Conservation (phyloP, 2,329 filamentous ascomycete species). For the Escovopsis weberi region DNA sequence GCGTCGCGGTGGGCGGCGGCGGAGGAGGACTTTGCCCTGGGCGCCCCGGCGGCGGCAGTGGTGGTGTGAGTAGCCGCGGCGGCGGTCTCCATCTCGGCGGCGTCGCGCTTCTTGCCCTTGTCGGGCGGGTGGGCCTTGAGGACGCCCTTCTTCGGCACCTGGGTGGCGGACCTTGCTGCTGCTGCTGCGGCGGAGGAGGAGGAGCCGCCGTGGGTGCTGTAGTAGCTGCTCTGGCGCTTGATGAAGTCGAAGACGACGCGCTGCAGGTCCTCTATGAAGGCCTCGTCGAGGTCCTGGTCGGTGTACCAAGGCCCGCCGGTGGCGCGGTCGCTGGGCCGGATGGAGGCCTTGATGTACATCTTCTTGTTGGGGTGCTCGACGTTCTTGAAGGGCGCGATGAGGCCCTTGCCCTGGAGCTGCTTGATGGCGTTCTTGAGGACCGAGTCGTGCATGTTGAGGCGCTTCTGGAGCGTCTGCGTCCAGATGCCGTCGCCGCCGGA, state of each 20-base stretch:
- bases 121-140: constrained; percentile 32
- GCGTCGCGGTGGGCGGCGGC: constrained; percentile 17
- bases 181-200: constrained; percentile 14
- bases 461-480: constrained; percentile 70
- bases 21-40: constrained; percentile 9
- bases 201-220: constrained; percentile 23
- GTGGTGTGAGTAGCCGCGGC: no score
- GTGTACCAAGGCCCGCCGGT: constrained; percentile 93
- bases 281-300: constrained; percentile 76
- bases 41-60: no score
- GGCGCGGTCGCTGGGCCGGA: constrained; percentile 76
- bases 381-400: constrained; percentile 82
- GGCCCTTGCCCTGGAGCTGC: constrained; percentile 63
- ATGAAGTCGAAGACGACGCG: constrained; percentile 61
- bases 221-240: constrained; percentile 56
- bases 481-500: constrained; percentile 77
- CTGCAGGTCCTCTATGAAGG: constrained; percentile 68
- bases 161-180: constrained; percentile 16
- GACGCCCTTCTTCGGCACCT: constrained; percentile 40
- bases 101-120: constrained; percentile 36
- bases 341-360: constrained; percentile 84
- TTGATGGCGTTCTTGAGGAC: constrained; percentile 72
- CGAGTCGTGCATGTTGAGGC: constrained; percentile 71
- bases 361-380: constrained; percentile 84
- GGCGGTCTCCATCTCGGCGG: constrained; percentile 21